Evolutionary conservation across 306 rosid genomes (phyloP), one percentile per base, ranked within the genome.

Genomic region (Potentilla sterilis): DNA sequence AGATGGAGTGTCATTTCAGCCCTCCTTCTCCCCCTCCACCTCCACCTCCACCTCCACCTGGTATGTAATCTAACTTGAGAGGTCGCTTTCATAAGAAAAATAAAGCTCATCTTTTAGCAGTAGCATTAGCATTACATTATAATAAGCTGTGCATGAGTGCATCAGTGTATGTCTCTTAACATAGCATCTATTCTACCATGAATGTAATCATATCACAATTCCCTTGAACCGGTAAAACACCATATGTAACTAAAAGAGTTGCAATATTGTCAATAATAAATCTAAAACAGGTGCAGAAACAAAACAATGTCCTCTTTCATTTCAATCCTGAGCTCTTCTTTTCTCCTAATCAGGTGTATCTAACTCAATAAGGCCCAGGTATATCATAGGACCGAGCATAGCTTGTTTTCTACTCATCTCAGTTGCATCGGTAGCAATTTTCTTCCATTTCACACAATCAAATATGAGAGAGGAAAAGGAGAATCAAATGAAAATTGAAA

Each of bases 401-500:
- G 64, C 37, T 22, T 57, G 34, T 21, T 58, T 58, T 21, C 4
- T 58, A 9, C 35, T 58, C 64, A 24, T 58, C 6, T 58, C 37
- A 10, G 64, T 22, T 9, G 64, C 37, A 22, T 24, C 7, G 2
- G 64, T 58, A 24, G 37, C 37, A 22, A 24, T 58, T 22, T 24
- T 57, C 37, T 58, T 22, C 37, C 37, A 58, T 22, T 15, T 58
- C 15, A 58, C 16, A 24, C 64, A 58, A 58, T 9, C 64, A 24
- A 58, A 58, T 9, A 58, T 35, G 37, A 58, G 9, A 58, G 64
- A 24, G 37, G 37, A 58, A 9, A 58, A 58, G 64, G 7, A 58
- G 64, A 58, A 58, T 58, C 64, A 58, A 22, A 10, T 58, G 37
- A 58, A 58, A 4, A 58, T 58, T 58, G 64, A 58, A 58, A 58